Evolutionary conservation across 2,329 filamentous ascomycete species (phyloP), one percentile per base, ranked within the genome.

Genomic region (Arachnomyces sp.): DNA sequence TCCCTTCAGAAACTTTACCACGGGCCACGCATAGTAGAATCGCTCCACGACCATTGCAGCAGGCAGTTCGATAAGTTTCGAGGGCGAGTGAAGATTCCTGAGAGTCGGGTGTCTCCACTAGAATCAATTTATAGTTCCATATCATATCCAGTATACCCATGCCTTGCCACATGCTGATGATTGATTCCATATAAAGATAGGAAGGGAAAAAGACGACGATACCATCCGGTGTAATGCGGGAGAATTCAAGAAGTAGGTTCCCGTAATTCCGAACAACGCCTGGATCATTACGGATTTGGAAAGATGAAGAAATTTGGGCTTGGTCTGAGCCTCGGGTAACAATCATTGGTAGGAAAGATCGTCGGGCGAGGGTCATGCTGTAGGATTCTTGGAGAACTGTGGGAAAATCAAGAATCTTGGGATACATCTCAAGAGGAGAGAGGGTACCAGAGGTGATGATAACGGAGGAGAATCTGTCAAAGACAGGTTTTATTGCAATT

Each of bases 131-230:
- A 71, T 94, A 95, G 63, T 94, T 95, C 92, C 92, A 98, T 25
- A 98, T 88, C 58, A 92, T 84, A 64, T 98, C 92, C 28, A 98
- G 71, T 47, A 96, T 94, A 17, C 88, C 88, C 89, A 96, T 96
- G 40, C 87, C 88, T 62, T 98, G 92, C 92, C 92, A 98, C 80
- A 94, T 94, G 60, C 84, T 90, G 60, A 98, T 95, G 59, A 96
- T 96, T 38, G 84, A 92, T 60, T 98, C 92, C 92, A 98, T 96
- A 67, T 98, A 98, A 1, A 98, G 75, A 55, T 98, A 98, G 0
- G 88, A 94, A 0, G 92, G 93, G 60, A 98, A 98, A 71, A 98
- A 98, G 30, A 98, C 92, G n/a, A 98, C 92, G 63, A 98, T 81
- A 25, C 92, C 92, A 55, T 98, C 92, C 0, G 92, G 93, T 0